Conservation (phyloP, 805 yeast genomes). For the Kluyveromyces nonfermentans region DNA sequence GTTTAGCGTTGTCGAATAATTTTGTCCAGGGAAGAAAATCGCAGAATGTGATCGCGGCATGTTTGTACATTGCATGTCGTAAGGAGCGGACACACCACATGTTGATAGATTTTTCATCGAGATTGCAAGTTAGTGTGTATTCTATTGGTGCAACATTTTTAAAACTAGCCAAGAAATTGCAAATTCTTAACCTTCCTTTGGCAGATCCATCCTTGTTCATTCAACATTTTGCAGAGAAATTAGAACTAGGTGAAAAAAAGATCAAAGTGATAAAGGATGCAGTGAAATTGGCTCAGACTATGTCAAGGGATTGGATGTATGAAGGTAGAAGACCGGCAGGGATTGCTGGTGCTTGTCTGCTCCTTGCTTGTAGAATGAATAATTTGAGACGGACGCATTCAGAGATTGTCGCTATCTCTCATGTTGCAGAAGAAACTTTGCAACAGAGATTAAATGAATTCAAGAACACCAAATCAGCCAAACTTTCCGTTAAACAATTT, state of each 20-base stretch:
- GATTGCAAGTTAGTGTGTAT: constrained; percentile 83
- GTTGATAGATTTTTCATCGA: constrained; percentile 89
- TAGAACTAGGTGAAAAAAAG: constrained; percentile 68
- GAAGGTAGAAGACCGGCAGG: constrained; percentile 99
- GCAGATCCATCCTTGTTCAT: constrained; percentile 93
- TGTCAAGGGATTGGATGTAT: constrained; percentile 92
- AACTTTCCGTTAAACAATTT: constrained; percentile 63
- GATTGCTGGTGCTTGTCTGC: constrained; percentile 90
- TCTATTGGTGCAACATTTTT: constrained; percentile 94
- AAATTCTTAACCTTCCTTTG: constrained; percentile 67
- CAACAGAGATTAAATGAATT: constrained; percentile 88
- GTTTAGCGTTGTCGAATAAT: constrained; percentile 72
- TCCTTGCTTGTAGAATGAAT: constrained; percentile 95
- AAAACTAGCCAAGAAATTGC: constrained; percentile 80
- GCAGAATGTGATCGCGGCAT: constrained; percentile 90
- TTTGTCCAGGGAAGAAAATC: constrained; percentile 97
- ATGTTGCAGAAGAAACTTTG: constrained; percentile 87
- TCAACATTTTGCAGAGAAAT: constrained; percentile 83
- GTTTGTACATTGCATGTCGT: constrained; percentile 91
- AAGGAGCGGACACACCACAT: constrained; percentile 85
- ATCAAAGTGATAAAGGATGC: constrained; percentile 83
- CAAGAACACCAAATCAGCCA: constrained; percentile 63
- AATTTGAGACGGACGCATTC: constrained; percentile 85
- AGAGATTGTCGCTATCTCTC: constrained; percentile 91
- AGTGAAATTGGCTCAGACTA: constrained; percentile 71